phyloP scores from a whole-genome alignment of 2,329 filamentous ascomycete species.

The Coniochaeta hoffmannii region DNA sequence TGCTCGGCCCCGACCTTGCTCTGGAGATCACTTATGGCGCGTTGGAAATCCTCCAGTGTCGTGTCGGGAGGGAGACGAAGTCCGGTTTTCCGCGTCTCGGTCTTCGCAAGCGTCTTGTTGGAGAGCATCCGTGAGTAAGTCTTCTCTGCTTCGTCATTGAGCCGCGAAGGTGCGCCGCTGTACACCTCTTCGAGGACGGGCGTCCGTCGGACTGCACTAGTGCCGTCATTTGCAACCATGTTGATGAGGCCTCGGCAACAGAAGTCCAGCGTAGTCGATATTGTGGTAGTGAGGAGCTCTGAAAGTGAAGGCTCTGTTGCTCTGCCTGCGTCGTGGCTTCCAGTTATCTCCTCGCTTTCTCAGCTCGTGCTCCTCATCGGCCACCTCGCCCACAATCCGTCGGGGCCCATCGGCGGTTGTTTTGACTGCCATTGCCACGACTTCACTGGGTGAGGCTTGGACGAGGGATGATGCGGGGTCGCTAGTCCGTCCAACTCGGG shows the following conservation, averaged over 20 bases:
- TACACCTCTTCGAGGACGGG: slow-evolving; percentile 14
- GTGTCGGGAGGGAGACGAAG: slow-evolving; percentile 20
- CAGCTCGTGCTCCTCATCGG: neutral
- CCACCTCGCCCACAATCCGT: neutral
- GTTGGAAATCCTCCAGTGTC: slow-evolving; percentile 14
- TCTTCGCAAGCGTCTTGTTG: slow-evolving; percentile 16
- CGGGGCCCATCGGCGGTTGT: neutral
- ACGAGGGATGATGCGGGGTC: neutral
- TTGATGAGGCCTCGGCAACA: neutral
- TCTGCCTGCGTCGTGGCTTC: neutral
- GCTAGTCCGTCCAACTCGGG: neutral
- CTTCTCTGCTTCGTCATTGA: slow-evolving; percentile 16
- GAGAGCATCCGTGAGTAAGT: slow-evolving; percentile 12
- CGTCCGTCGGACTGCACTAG: neutral
- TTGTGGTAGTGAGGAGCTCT: neutral
- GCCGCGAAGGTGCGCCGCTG: slow-evolving; percentile 17
- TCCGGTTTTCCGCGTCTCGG: slow-evolving; percentile 10
- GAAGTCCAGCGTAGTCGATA: neutral
- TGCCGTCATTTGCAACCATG: neutral
- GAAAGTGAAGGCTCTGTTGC: neutral
- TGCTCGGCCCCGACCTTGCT: slow-evolving; percentile 20
- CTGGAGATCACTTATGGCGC: slow-evolving; percentile 23
- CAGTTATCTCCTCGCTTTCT: neutral
- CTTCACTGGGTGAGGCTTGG: neutral
- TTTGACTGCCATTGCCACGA: neutral